A percentile compares a stretch with the other conserved stretches of the same genome.
phyloP scores from a whole-genome alignment of 2,329 filamentous ascomycete genomes.

The Rhexocercosporidium sp. region DNA sequence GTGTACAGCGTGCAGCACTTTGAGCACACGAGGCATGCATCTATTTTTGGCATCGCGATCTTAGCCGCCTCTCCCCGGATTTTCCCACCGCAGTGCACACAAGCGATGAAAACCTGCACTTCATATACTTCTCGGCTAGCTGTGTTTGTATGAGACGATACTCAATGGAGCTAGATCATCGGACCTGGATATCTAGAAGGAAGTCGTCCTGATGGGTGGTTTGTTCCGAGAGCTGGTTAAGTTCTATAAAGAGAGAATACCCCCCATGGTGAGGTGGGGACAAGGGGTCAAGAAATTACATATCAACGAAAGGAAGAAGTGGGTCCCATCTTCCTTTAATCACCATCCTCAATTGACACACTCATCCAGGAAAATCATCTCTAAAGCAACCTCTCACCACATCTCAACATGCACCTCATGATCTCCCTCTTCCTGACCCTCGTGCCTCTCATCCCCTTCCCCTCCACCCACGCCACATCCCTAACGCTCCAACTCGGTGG shows the following conservation, averaged over 20 bases:
- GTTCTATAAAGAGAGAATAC: too few species aligned
- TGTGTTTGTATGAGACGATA: neutral
- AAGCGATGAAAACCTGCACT: neutral
- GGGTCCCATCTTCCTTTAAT: neutral
- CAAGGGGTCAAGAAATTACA: too few species aligned
- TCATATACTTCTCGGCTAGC: neutral
- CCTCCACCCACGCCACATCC: neutral
- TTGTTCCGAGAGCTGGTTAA: too few species aligned
- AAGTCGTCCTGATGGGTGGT: neutral
- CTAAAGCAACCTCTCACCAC: neutral
- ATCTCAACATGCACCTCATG: neutral
- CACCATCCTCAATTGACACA: neutral
- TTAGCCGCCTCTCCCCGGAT: neutral
- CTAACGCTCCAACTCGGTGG: slow-evolving; percentile 11
- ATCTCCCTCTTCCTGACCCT: neutral
- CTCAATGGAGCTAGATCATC: neutral
- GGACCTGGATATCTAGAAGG: neutral
- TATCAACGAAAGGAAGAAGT: neutral
- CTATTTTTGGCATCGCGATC: slow-evolving; percentile 9
- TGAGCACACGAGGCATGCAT: neutral
- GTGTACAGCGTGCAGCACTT: neutral
- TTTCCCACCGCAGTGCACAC: neutral
- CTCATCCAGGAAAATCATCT: neutral
- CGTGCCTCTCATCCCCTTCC: neutral
- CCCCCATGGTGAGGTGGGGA: too few species aligned